Conservation (phyloP, 228 moss, liverwort and hornwort genomes). For the Sphagnum fallax region DNA sequence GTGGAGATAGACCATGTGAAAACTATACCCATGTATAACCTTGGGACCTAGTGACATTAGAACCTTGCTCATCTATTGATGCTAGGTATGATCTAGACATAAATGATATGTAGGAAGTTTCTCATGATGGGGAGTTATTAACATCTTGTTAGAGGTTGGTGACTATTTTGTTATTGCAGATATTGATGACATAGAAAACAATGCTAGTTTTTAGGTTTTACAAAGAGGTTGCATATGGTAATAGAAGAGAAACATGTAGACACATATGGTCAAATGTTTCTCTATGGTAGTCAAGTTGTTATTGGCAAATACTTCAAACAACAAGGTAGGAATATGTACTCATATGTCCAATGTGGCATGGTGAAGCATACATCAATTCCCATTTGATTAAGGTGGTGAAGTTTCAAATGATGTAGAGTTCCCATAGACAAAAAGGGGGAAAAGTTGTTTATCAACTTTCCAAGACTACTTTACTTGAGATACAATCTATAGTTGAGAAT, state of each 20-base stretch:
- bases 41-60: neutral
- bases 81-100: neutral
- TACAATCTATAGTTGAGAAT: no score
- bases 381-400: neutral
- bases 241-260: no score
- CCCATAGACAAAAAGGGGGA: neutral
- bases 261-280: no score
- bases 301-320: neutral
- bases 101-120: neutral
- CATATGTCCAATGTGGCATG: neutral
- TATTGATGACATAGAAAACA: neutral
- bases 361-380: neutral
- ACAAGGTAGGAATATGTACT: neutral
- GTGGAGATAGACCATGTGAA: neutral
- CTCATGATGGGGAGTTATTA: no score
- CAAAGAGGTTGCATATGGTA: neutral
- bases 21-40: neutral
- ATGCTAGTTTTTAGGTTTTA: neutral
- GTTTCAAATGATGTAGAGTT: neutral
- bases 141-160: neutral
- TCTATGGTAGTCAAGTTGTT: neutral
- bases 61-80: neutral
- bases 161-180: neutral
- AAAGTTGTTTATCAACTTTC: neutral
- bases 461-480: neutral